Percentiles rank a stretch among this genome's conserved stretches.
phyloP scores from a whole-genome alignment of 805 yeast species.

The Wickerhamomyces alni region DNA sequence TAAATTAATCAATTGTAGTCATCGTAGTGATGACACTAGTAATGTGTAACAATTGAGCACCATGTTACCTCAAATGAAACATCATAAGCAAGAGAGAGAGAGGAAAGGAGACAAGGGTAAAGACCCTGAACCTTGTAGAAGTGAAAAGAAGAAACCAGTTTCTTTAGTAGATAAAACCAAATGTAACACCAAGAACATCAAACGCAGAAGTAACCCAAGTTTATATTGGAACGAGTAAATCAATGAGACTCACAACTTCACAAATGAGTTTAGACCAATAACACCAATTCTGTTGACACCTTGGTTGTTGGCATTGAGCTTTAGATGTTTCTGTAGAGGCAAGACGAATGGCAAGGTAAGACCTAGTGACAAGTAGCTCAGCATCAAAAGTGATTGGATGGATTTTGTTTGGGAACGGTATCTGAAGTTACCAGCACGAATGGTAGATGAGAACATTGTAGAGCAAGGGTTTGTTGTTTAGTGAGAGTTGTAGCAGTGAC shows the following conservation, averaged over 20 bases:
- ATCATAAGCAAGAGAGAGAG: not conserved
- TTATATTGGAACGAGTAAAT: too few species aligned
- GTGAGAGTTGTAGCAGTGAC: too few species aligned
- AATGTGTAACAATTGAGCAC: too few species aligned
- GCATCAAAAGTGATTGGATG: not conserved
- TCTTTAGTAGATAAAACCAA: too few species aligned
- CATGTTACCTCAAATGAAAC: too few species aligned
- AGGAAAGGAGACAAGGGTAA: not conserved
- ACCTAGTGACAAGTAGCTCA: not conserved
- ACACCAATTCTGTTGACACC: slow-evolving; percentile 1
- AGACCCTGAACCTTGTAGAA: too few species aligned
- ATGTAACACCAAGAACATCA: too few species aligned
- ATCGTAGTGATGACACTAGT: too few species aligned
- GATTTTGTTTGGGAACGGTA: not conserved
- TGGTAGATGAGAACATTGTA: not conserved
- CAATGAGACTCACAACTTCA: not conserved
- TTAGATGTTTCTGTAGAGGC: not conserved
- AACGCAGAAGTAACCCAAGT: too few species aligned
- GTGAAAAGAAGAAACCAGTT: too few species aligned
- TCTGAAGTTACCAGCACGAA: slow-evolving; percentile 1
- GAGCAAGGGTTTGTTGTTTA: not conserved
- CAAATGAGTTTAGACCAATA: slow-evolving; percentile 1
- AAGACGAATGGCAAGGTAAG: not conserved
- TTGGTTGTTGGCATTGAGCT: not conserved
- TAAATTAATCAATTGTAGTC: too few species aligned